phyloP scores from a whole-genome alignment of 768 basidiomycete species.

The Asterophora lycoperdoides region DNA sequence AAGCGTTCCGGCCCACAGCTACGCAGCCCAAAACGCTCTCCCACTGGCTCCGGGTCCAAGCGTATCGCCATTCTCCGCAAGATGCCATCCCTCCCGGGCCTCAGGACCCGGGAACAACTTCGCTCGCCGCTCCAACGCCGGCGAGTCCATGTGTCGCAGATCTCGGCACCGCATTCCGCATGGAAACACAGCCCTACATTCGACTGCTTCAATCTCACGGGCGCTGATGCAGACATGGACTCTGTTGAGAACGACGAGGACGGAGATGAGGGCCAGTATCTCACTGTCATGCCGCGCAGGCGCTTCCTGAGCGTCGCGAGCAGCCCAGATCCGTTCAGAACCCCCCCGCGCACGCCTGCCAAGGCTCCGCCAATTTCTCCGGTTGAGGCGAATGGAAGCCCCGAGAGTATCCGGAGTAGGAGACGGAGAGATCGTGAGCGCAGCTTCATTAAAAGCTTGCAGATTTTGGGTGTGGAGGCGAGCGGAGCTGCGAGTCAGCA shows the following conservation, averaged over 20 bases:
- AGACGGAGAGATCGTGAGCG: slow-evolving; percentile 2
- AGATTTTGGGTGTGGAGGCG: slow-evolving; percentile 14
- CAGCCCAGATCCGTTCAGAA: slow-evolving; percentile 10
- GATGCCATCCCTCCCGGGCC: slow-evolving; percentile 6
- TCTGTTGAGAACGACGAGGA: background rate
- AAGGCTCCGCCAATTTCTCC: slow-evolving; percentile 1
- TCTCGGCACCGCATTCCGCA: no score
- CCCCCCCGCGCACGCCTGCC: slow-evolving; percentile 9
- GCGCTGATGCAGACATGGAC: no score
- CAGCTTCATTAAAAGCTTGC: slow-evolving; percentile 9
- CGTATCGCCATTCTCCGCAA: background rate
- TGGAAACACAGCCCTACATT: no score
- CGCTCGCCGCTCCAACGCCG: background rate
- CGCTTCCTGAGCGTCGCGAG: background rate
- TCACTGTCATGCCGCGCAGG: background rate
- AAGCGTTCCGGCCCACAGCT: background rate
- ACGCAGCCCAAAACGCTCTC: background rate
- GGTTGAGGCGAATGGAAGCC: background rate
- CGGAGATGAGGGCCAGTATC: background rate
- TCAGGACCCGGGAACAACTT: background rate
- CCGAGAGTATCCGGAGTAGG: slow-evolving; percentile 5
- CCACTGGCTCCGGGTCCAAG: background rate
- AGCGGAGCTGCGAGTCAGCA: slow-evolving; percentile 1
- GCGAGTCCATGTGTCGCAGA: no score
- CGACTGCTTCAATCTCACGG: no score